A percentile compares a stretch with the other conserved stretches of the same genome.
Conservation (phyloP, 78 protist genomes). For the Dictyostelium firmibasis region DNA sequence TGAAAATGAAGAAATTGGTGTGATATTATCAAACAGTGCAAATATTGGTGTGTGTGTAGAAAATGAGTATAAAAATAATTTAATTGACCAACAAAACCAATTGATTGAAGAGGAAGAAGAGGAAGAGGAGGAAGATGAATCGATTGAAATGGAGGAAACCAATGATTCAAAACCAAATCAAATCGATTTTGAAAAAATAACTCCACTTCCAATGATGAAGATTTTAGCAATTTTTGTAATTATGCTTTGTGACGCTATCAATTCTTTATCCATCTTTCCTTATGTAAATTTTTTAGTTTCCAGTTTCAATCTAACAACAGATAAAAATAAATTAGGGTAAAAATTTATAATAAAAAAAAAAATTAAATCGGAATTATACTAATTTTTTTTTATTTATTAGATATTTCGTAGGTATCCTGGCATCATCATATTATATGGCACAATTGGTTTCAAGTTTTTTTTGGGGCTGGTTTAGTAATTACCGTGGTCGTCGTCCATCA, state of each 20-base stretch:
- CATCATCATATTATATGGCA: slow-evolving; percentile 47
- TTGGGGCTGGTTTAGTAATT: slow-evolving; percentile 73
- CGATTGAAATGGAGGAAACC: neutral
- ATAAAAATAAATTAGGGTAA: slow-evolving; percentile 40
- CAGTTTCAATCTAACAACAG: slow-evolving; percentile 10
- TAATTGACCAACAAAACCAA: neutral
- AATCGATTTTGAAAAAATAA: neutral
- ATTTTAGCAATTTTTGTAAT: slow-evolving; percentile 50
- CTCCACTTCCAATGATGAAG: slow-evolving; percentile 55
- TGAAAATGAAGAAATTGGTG: neutral
- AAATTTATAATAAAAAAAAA: neutral
- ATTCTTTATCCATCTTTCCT: slow-evolving; percentile 35
- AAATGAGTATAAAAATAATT: neutral
- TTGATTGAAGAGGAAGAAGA: neutral
- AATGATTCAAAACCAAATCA: neutral
- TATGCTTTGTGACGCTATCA: slow-evolving; percentile 52
- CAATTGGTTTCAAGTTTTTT: slow-evolving; percentile 51
- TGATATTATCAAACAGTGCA: neutral
- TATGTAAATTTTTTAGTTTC: slow-evolving; percentile 37
- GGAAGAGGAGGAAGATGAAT: neutral
- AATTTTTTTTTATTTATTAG: neutral
- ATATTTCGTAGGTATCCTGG: slow-evolving; percentile 41
- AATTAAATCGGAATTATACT: neutral
- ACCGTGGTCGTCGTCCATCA: slow-evolving; percentile 39
- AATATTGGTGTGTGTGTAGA: neutral